Evolutionary conservation across 2,329 filamentous ascomycete genomes (phyloP).

Genomic region (Cladophialophora bantiana): DNA sequence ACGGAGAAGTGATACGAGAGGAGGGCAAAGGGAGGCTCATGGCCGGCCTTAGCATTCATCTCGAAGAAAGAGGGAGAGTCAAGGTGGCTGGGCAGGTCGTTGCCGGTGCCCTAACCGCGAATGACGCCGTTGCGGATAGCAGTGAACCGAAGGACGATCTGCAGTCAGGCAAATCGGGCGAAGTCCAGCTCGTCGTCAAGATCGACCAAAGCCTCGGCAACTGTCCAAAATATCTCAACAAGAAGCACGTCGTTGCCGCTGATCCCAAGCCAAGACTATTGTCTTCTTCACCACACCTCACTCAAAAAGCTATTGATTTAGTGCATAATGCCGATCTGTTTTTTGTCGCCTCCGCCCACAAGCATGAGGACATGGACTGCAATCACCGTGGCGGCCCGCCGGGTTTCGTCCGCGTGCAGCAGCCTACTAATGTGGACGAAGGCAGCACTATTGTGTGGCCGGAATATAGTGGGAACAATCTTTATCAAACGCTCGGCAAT

Average conservation of each 20-base stretch:
- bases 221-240: constrained; percentile 76
- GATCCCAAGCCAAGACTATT: constrained; percentile 63
- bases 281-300: constrained; percentile 58
- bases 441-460: constrained; percentile 71
- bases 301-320: constrained; percentile 63
- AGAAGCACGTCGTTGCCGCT: constrained; percentile 65
- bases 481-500: constrained; percentile 86
- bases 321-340: constrained; percentile 74
- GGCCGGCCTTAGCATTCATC: constrained; percentile 67
- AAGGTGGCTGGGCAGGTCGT: constrained; percentile 76
- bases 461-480: constrained; percentile 82
- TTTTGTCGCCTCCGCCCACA: constrained; percentile 74
- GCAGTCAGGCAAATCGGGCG: constrained; percentile 40
- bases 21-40: constrained; percentile 59
- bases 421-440: constrained; percentile 55
- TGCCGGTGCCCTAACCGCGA: constrained; percentile 62
- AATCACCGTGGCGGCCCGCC: constrained; percentile 78
- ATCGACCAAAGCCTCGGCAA: constrained; percentile 72
- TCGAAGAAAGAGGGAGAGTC: constrained; percentile 72
- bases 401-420: constrained; percentile 74
- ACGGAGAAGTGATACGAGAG: constrained; percentile 54
- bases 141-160: constrained; percentile 15
- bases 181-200: constrained; percentile 68
- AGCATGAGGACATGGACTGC: constrained; percentile 74
- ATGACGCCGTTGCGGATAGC: constrained; percentile 43